Conservation (phyloP, 345 rosid species). For the Chamaenerion angustifolium region DNA sequence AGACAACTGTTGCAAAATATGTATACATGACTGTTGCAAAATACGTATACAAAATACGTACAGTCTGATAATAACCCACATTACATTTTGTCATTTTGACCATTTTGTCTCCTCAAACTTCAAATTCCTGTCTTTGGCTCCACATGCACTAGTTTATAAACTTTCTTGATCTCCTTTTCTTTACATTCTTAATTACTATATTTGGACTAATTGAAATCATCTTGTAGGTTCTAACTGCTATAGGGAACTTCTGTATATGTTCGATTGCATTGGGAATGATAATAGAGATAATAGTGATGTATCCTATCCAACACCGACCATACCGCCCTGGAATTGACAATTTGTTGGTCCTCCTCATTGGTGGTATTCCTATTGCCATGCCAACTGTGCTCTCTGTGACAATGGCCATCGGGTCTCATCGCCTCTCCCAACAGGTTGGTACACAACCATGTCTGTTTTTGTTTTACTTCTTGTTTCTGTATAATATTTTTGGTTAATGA, state of each 20-base stretch:
- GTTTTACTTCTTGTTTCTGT: no score
- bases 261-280: conserved; percentile 76
- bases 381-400: conserved; percentile 60
- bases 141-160: no score
- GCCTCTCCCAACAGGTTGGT: conserved; percentile 54
- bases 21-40: no score
- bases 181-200: no score
- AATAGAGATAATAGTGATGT: conserved; percentile 75
- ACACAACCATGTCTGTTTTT: neutral
- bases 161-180: no score
- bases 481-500: neutral
- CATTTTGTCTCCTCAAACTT: no score
- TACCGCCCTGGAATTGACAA: conserved; percentile 84
- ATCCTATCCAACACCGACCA: conserved; percentile 59
- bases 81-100: no score
- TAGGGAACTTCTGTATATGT: conserved; percentile 84
- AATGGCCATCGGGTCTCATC: conserved; percentile 63
- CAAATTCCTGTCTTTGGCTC: no score
- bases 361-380: conserved; percentile 38
- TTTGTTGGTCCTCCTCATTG: conserved; percentile 27
- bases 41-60: no score
- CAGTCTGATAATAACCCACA: no score
- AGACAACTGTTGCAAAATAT: no score
- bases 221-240: conserved; percentile 53
- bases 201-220: neutral